Base-by-base conservation (phyloP, 768 basidiomycete genomes). In the Trametopsis cervina region DNA sequence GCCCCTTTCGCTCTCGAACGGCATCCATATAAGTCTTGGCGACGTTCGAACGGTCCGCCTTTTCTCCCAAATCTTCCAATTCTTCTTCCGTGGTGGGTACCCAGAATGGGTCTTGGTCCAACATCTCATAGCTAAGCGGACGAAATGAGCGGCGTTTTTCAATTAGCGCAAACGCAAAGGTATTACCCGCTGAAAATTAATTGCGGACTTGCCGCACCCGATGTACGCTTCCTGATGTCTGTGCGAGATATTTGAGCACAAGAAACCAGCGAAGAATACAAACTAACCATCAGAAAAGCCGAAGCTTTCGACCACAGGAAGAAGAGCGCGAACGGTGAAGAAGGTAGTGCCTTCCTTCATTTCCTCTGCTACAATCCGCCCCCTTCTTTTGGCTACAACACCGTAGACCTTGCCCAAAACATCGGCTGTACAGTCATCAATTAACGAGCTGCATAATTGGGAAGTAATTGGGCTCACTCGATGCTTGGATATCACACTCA, bases 281-380 rank as follows among this genome's bases (percentile, higher is more conserved):
- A 10, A 58, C 81, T 52, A 52, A 92, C 95, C 95, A 66, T 93
- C 92, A 21, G 93, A 89, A 64, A 99, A 97, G 0, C 95, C 94
- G 62, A 98, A 99, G 66, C 89, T 91, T 66, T 98, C 96, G 10
- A 96, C 89, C 5, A 98, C 94, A 1, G 96, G 96, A 17, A 99
- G 67, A 52, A 96, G 69, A 0, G 96, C 89, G 5, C 84, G 80
- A 18, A 99, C 83, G 9, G 84, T 92, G 69, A 99, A 96, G 68
- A 96, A 94, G 1, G 86, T 76, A 0, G 93, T 96, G 0, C 96
- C 93, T 63, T 98, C 94, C 63, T 93, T 97, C 93, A 98, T 95
- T 64, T 98, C 96, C 61, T 98, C 96, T 12, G 93, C 87, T 3
- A 97, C 78, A 51, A 99, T 95, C 40, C 87, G 75, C 2, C 96